Conservation (phyloP, 768 basidiomycete species). For the Russula virescens region DNA sequence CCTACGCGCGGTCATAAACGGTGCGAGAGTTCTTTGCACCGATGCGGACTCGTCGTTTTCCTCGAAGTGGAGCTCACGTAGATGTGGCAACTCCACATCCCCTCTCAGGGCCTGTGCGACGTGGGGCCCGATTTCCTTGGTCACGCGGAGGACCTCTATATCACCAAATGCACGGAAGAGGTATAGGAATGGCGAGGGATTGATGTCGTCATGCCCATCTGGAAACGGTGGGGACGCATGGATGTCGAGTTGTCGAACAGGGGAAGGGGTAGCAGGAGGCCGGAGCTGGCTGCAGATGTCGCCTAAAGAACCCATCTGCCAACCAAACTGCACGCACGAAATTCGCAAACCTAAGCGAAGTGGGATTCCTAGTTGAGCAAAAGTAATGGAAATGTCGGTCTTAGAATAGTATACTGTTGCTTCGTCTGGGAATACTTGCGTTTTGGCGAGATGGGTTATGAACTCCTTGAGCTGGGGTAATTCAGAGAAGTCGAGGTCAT, state of each 20-base stretch:
- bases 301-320: neutral
- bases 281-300: neutral
- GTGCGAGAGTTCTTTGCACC: neutral
- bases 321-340: neutral
- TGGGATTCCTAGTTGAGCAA: neutral
- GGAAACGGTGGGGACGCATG: neutral
- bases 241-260: conserved; percentile 1
- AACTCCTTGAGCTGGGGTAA: neutral
- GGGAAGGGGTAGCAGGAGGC: neutral
- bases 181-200: neutral
- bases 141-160: neutral
- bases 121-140: neutral
- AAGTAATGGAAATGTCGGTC: neutral
- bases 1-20: neutral
- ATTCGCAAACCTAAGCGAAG: neutral
- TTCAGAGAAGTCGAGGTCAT: neutral
- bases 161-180: neutral
- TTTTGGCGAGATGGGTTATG: neutral
- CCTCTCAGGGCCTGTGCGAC: neutral
- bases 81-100: neutral
- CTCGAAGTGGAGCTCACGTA: neutral
- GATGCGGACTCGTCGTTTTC: neutral
- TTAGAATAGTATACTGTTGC: neutral
- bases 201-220: neutral
- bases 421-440: neutral